Evolutionary conservation across 2,329 filamentous ascomycete genomes (phyloP).

Genomic region (Colletotrichum tabaci): DNA sequence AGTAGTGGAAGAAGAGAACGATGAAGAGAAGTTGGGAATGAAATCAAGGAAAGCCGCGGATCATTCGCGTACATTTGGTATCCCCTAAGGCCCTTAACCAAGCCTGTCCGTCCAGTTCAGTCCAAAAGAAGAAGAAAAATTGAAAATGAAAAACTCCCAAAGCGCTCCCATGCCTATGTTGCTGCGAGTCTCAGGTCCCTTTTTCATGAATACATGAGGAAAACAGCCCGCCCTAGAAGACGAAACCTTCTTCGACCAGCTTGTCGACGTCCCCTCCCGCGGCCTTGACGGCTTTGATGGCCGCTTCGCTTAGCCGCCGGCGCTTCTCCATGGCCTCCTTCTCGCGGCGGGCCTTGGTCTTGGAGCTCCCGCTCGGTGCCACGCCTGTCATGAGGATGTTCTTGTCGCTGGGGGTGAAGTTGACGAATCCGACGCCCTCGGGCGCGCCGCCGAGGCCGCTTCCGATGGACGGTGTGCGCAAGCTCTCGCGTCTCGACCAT

Average conservation of each 20-base stretch:
- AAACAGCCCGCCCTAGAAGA: slow-evolving; percentile 51
- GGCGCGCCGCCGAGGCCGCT: slow-evolving; percentile 48
- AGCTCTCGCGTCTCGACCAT: slow-evolving; percentile 47
- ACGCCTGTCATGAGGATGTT: slow-evolving; percentile 88
- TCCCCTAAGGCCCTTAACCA: slow-evolving; percentile 3
- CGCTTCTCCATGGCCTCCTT: slow-evolving; percentile 87
- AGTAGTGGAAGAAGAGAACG: slow-evolving; percentile 1
- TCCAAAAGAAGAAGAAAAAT: background rate
- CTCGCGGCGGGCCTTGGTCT: slow-evolving; percentile 94
- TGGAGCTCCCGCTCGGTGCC: slow-evolving; percentile 89
- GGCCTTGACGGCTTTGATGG: slow-evolving; percentile 77
- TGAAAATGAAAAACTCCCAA: slow-evolving; percentile 23
- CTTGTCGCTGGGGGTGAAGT: slow-evolving; percentile 88
- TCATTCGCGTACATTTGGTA: slow-evolving; percentile 18
- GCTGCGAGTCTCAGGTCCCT: background rate
- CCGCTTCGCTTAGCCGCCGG: slow-evolving; percentile 76
- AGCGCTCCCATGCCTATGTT: slow-evolving; percentile 22
- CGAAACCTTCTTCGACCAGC: slow-evolving; percentile 66
- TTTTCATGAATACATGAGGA: background rate
- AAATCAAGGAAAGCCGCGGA: slow-evolving; percentile 15
- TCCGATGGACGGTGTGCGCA: slow-evolving; percentile 48
- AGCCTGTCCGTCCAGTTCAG: slow-evolving; percentile 22
- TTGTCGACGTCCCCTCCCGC: slow-evolving; percentile 77
- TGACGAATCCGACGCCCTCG: slow-evolving; percentile 79
- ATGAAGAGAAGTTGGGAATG: background rate